Evolutionary conservation across 169 alveolate species (phyloP).

Genomic region (Cryptosporidium sp.): DNA sequence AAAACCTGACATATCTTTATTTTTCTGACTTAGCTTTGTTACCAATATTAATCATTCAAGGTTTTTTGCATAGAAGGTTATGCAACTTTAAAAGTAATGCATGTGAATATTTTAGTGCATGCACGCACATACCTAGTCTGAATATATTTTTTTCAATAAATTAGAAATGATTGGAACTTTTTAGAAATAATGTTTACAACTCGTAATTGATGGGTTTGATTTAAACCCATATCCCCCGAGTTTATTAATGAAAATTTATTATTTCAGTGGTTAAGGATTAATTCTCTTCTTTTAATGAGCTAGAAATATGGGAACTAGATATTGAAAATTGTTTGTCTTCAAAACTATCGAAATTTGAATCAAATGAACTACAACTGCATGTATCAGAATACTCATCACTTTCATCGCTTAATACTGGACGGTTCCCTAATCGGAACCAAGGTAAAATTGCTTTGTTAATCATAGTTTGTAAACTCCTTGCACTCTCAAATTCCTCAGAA

Average conservation of each 20-base stretch:
- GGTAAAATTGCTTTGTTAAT: slow-evolving; percentile 55
- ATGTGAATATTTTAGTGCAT: slow-evolving; percentile 22
- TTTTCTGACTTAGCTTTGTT: slow-evolving; percentile 60
- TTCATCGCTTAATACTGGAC: slow-evolving; percentile 26
- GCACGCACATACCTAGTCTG: neutral
- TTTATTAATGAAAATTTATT: neutral
- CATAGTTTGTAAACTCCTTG: slow-evolving; percentile 42
- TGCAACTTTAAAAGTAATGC: neutral
- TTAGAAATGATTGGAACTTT: neutral
- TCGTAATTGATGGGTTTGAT: neutral
- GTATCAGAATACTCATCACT: slow-evolving; percentile 44
- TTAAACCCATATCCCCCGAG: neutral
- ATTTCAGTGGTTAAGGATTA: neutral
- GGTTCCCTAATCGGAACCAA: slow-evolving; percentile 64
- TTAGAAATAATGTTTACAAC: neutral
- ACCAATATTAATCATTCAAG: neutral
- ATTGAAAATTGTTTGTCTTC: neutral
- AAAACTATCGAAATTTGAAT: neutral
- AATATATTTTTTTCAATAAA: neutral
- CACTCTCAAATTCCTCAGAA: slow-evolving; percentile 1
- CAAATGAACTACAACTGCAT: slow-evolving; percentile 39
- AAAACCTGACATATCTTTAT: slow-evolving; percentile 75
- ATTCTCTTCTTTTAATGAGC: neutral
- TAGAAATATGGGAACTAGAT: neutral
- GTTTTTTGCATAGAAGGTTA: neutral